phyloP scores from a whole-genome alignment of 306 rosid genomes.

The Cicer chorassanicum region DNA sequence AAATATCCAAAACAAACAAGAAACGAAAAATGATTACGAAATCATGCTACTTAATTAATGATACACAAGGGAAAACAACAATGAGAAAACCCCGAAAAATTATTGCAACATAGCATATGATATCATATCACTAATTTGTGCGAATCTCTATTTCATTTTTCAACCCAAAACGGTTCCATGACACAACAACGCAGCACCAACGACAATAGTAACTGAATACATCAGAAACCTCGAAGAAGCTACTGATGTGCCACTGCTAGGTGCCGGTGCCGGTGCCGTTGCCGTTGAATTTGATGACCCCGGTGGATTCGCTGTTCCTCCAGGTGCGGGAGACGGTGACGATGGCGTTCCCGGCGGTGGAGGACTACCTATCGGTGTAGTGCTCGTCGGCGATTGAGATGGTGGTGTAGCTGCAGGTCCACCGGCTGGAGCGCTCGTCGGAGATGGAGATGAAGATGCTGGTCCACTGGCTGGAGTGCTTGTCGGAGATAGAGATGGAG shows the following conservation, averaged over 20 bases:
- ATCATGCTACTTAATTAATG: not conserved
- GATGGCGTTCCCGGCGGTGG: not conserved
- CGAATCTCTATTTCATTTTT: not conserved
- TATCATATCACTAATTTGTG: not conserved
- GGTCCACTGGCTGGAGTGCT: not conserved
- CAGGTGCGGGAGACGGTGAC: not conserved
- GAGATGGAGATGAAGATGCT: not conserved
- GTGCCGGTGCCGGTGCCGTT: constrained; percentile 29
- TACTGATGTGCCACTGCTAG: constrained; percentile 13
- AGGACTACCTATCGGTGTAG: not conserved
- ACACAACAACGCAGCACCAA: constrained; percentile 41
- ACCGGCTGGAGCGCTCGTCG: not conserved
- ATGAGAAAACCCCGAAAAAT: not conserved
- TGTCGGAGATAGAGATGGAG: not conserved
- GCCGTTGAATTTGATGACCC: not conserved
- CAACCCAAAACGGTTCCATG: constrained; percentile 26
- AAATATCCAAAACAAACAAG: not conserved
- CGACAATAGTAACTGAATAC: constrained; percentile 40
- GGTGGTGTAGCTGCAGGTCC: not conserved
- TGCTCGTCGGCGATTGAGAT: not conserved
- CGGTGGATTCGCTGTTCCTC: not conserved
- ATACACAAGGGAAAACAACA: not conserved
- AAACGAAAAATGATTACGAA: not conserved
- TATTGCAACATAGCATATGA: constrained; percentile 2
- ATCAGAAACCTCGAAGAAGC: constrained; percentile 47